Percentiles rank a stretch among this genome's conserved stretches.
Evolutionary conservation across 306 rosid species (phyloP).

Genomic region (Benincasa hispida): DNA sequence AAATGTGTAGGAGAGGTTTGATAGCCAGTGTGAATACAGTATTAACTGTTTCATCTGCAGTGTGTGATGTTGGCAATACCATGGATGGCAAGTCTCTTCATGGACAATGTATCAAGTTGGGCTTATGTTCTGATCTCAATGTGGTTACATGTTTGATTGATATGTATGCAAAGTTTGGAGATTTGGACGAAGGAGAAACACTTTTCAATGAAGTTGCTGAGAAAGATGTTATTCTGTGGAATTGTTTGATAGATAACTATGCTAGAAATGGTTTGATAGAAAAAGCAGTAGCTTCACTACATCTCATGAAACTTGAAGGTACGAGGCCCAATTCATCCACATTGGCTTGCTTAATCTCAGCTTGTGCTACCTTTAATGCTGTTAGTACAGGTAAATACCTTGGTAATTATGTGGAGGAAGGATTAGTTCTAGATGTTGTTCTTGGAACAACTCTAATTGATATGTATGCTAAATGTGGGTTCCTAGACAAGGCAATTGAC

Average conservation of each 20-base stretch:
- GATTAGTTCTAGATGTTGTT: conserved; percentile 35
- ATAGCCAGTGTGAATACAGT: conserved; percentile 27
- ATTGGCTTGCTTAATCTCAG: conserved; percentile 44
- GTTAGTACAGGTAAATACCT: conserved; percentile 22
- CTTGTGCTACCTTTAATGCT: conserved; percentile 45
- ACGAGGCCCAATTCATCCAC: conserved; percentile 46
- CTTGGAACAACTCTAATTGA: conserved; percentile 63
- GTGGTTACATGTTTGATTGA: conserved; percentile 47
- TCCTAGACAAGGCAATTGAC: conserved; percentile 38
- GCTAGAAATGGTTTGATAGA: conserved; percentile 36
- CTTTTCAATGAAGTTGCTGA: conserved; percentile 31
- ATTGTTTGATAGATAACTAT: conserved; percentile 46
- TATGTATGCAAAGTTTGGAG: conserved; percentile 37
- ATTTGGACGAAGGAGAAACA: conserved; percentile 15
- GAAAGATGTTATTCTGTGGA: conserved; percentile 61
- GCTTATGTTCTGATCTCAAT: conserved; percentile 26
- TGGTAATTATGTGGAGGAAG: conserved; percentile 30
- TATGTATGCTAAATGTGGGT: conserved; percentile 61
- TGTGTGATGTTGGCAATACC: conserved; percentile 24
- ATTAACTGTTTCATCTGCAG: conserved; percentile 41
- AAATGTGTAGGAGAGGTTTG: conserved; percentile 31
- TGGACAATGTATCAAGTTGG: conserved; percentile 33
- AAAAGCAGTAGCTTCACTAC: conserved; percentile 32
- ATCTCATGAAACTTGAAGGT: conserved; percentile 35
- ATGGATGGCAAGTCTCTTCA: conserved; percentile 33